These are phyloP conservation scores for Cryptosporidium parvum DNA, from an alignment of 169 alveolate species.

Conservation along the genomic window DNA sequence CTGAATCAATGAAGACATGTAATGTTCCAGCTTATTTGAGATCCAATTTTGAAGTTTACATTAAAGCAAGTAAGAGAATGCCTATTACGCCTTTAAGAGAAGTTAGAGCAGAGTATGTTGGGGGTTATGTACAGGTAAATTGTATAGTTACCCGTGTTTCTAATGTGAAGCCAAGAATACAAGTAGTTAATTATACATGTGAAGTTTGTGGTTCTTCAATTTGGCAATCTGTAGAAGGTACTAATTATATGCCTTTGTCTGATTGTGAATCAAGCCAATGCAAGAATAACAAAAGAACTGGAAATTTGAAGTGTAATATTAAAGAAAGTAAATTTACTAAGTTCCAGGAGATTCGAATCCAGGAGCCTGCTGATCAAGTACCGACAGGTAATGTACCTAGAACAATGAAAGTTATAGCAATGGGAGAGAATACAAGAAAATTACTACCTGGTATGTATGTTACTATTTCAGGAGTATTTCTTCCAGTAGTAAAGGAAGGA, in stretches of 20 bases:
- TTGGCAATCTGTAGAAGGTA: slow-evolving; percentile 87
- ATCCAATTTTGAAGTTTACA: slow-evolving; percentile 80
- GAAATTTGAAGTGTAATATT: slow-evolving; percentile 78
- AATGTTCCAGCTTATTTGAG: slow-evolving; percentile 84
- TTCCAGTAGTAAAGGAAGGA: slow-evolving; percentile 88
- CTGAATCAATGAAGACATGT: slow-evolving; percentile 83
- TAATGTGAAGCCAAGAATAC: slow-evolving; percentile 92
- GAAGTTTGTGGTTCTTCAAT: slow-evolving; percentile 93
- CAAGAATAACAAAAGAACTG: slow-evolving; percentile 88
- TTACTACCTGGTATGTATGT: slow-evolving; percentile 91
- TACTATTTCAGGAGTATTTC: slow-evolving; percentile 88
- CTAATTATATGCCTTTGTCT: slow-evolving; percentile 89
- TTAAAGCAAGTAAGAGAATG: slow-evolving; percentile 83
- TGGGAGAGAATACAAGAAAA: slow-evolving; percentile 87
- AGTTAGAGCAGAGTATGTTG: slow-evolving; percentile 91
- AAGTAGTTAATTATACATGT: slow-evolving; percentile 95
- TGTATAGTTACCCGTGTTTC: slow-evolving; percentile 94
- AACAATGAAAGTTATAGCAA: slow-evolving; percentile 88
- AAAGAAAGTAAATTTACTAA: slow-evolving; percentile 88
- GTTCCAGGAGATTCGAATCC: slow-evolving; percentile 93
- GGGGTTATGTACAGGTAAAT: slow-evolving; percentile 85
- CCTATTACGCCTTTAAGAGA: slow-evolving; percentile 88
- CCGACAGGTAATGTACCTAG: slow-evolving; percentile 96
- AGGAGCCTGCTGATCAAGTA: slow-evolving; percentile 94
- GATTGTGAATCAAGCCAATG: slow-evolving; percentile 93